Conservation (phyloP, 1,139 yeast species). For the Sugiyamaella xylanicola region DNA sequence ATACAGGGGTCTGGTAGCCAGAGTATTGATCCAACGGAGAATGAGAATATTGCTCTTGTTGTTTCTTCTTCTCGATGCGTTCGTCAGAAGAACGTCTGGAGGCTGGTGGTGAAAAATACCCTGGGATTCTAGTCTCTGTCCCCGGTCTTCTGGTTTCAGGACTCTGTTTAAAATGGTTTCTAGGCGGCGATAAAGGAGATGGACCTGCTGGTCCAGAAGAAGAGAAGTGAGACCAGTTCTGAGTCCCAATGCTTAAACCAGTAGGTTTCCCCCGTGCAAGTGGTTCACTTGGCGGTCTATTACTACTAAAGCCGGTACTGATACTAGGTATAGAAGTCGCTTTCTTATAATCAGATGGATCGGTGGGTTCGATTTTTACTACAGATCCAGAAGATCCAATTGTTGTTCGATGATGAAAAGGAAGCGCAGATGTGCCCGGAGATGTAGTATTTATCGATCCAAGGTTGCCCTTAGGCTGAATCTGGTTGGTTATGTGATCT, state of each 20-base stretch:
- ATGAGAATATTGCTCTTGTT: neutral
- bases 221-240: slow-evolving; percentile 3
- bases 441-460: slow-evolving; percentile 7
- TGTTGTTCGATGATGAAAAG: slow-evolving; percentile 8
- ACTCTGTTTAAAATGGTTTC: neutral
- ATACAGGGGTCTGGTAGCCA: slow-evolving; percentile 1
- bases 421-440: slow-evolving; percentile 15
- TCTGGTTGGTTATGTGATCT: slow-evolving; percentile 22
- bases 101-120: slow-evolving; percentile 26
- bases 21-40: neutral
- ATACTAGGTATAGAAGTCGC: neutral
- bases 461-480: slow-evolving; percentile 6
- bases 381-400: slow-evolving; percentile 8
- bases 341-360: neutral
- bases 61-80: slow-evolving; percentile 4
- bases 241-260: neutral
- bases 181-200: slow-evolving; percentile 14
- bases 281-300: neutral
- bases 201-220: slow-evolving; percentile 1
- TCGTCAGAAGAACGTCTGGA: slow-evolving; percentile 27
- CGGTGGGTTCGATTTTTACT: neutral
- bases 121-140: slow-evolving; percentile 12
- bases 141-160: neutral
- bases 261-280: neutral
- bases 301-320: neutral